Conservation (phyloP, 495 filamentous ascomycete genomes). For the Talaromyces nanjingensis region DNA sequence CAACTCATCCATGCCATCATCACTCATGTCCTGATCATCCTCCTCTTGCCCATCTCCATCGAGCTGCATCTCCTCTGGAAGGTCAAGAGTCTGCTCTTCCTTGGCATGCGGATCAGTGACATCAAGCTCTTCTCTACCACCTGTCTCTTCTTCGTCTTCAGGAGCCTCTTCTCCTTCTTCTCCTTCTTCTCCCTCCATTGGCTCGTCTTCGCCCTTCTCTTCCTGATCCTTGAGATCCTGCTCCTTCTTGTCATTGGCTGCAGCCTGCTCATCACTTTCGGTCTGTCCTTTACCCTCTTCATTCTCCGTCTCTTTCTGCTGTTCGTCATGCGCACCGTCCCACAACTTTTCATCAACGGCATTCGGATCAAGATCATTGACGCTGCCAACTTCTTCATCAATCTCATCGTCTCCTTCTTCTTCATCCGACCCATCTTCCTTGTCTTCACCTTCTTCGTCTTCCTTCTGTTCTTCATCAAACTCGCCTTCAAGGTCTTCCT, state of each 20-base stretch:
- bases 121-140: slow-evolving; percentile 53
- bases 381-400: slow-evolving; percentile 82
- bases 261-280: slow-evolving; percentile 58
- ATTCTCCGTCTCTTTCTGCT: slow-evolving; percentile 77
- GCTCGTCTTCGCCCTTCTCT: slow-evolving; percentile 41
- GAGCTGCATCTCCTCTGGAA: slow-evolving; percentile 64
- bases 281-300: slow-evolving; percentile 58
- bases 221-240: slow-evolving; percentile 36
- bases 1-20: slow-evolving; percentile 67
- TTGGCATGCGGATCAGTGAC: slow-evolving; percentile 65
- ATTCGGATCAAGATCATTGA: slow-evolving; percentile 79
- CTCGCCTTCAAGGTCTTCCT: slow-evolving; percentile 80
- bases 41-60: slow-evolving; percentile 58
- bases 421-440: slow-evolving; percentile 42
- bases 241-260: slow-evolving; percentile 51
- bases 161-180: slow-evolving; percentile 52
- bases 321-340: slow-evolving; percentile 74
- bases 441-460: slow-evolving; percentile 46
- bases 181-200: slow-evolving; percentile 47
- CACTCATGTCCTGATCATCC: slow-evolving; percentile 59
- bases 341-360: slow-evolving; percentile 97
- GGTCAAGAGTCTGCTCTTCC: slow-evolving; percentile 59
- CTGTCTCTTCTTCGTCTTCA: slow-evolving; percentile 55
- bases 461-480: slow-evolving; percentile 58
- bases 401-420: slow-evolving; percentile 58